Evolutionary conservation across 345 rosid species (phyloP), one percentile per base, ranked within the genome.

Genomic region (Lepidium sativum): DNA sequence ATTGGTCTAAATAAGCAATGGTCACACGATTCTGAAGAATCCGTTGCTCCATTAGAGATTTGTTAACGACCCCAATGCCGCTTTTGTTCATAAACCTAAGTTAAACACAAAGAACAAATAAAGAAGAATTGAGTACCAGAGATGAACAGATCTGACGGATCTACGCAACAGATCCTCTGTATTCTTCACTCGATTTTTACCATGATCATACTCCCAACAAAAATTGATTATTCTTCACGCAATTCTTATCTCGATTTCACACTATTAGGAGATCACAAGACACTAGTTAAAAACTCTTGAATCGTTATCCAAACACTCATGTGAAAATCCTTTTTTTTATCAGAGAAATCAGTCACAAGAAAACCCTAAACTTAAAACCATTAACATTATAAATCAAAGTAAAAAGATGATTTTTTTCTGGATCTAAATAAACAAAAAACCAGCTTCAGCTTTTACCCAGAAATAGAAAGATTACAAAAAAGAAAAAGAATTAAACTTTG

Each of bases 121-220:
- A 52, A 57, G 61, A 62, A 60, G 47, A 54, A 20, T 41, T 8
- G 33, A 34, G 67, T 60, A 65, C 23, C 40, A 67, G 50, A 77
- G 76, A 80, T 29, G 52, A 43, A 21, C 82, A 81, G 88, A 87
- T 87, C 90, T 77, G 77, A 34, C 45, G 63, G 82, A 82, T 81
- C 86, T 71, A 70, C 8, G 23, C n/a, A 48, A 72, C 47, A 37
- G 65, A 47, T 15, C 68, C 37, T 70, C 53, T 54, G 67, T 63
- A 15, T 53, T 32, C 9, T 5, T 16, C 27, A 17, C 15, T 47
- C 14, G 52, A 21, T 69, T 40, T 21, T 49, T 41, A 61, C 31
- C 59, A 73, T 53, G 41, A 4, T 40, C 11, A 3, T 10, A 15
- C 20, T 65, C 44, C 17, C n/a, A 58, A 48, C n/a, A 37, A 21